Percentiles rank a stretch among this genome's conserved stretches.
Evolutionary conservation across 305 asterid genomes (phyloP).

Genomic region (Solanum hybrid): DNA sequence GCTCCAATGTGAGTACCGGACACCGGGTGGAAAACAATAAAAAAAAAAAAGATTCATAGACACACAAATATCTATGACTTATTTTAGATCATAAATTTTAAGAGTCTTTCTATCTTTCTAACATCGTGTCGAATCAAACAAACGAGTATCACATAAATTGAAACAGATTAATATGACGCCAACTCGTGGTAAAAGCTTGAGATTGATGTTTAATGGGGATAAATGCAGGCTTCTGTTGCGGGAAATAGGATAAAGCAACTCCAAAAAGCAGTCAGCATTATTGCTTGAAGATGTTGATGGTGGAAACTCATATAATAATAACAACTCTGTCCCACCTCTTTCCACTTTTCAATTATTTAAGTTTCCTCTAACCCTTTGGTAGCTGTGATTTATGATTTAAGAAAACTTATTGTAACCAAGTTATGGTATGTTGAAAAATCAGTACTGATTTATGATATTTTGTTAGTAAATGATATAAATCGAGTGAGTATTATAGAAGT

Average conservation of each 20-base stretch:
- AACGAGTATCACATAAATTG: neutral
- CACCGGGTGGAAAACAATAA: no score
- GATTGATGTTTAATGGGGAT: neutral
- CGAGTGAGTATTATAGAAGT: neutral
- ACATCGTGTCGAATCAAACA: neutral
- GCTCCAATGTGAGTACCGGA: no score
- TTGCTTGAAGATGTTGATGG: neutral
- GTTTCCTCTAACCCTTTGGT: neutral
- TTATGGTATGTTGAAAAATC: neutral
- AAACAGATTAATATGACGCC: neutral
- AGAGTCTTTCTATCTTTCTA: no score
- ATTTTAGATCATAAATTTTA: no score
- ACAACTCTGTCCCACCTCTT: neutral
- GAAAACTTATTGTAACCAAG: neutral
- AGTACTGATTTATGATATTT: neutral
- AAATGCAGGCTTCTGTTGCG: neutral
- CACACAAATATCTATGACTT: no score
- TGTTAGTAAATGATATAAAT: neutral
- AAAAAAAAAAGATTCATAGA: no score
- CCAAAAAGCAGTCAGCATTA: neutral
- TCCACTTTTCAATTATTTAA: neutral
- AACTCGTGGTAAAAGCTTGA: neutral
- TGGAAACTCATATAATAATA: neutral
- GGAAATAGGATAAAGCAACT: neutral
- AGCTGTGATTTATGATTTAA: neutral